phyloP scores from a whole-genome alignment of 495 filamentous ascomycete genomes.

The Aspergillus incahuasiensis region DNA sequence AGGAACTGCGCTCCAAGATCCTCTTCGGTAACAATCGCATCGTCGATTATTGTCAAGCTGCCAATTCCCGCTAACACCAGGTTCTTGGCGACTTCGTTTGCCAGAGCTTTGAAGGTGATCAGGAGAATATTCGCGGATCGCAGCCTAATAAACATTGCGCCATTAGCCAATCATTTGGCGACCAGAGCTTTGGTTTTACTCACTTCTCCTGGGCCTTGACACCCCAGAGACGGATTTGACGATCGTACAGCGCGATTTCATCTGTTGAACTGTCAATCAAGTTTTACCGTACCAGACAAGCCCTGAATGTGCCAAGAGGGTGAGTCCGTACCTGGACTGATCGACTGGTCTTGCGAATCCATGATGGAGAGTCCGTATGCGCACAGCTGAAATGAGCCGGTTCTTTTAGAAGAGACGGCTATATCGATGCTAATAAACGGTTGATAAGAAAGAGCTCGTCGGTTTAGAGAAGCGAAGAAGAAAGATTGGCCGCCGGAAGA shows the following conservation, averaged over 20 bases:
- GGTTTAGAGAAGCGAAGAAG: neutral
- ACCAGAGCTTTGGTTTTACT: constrained; percentile 8
- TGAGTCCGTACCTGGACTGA: constrained; percentile 46
- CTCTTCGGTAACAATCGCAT: constrained; percentile 67
- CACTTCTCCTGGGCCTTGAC: constrained; percentile 85
- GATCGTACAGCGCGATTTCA: constrained; percentile 96
- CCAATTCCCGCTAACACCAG: constrained; percentile 93
- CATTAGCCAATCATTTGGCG: neutral
- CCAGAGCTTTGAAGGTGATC: constrained; percentile 82
- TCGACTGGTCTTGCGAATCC: constrained; percentile 40
- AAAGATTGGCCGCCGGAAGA: neutral
- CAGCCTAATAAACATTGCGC: constrained; percentile 49
- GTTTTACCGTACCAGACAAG: too few relatives aligned
- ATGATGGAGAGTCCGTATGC: constrained; percentile 15
- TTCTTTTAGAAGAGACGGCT: neutral
- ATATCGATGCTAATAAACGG: too few relatives aligned
- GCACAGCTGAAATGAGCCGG: neutral
- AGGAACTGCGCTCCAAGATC: constrained; percentile 92
- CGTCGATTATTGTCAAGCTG: constrained; percentile 84
- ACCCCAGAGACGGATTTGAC: constrained; percentile 98
- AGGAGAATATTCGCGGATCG: constrained; percentile 88
- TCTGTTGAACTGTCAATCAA: constrained; percentile 46
- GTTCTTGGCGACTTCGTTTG: constrained; percentile 94
- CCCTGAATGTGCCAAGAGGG: neutral
- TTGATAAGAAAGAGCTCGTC: neutral